phyloP scores from a whole-genome alignment of 2,329 filamentous ascomycete species.

The Claviceps purpurea region DNA sequence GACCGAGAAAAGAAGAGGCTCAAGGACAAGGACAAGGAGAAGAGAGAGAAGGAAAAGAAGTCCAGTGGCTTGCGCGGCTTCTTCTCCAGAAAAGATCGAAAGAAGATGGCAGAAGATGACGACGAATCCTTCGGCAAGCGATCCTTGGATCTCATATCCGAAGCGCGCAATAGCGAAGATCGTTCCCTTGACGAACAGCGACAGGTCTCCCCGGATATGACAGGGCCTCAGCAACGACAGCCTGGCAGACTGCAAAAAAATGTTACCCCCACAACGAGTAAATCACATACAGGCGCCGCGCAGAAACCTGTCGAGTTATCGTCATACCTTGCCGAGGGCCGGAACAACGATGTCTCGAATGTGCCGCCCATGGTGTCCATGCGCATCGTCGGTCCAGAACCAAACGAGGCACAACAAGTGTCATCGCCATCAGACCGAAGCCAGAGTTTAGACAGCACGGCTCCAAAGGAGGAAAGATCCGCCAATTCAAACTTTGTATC shows the following conservation, averaged over 20 bases:
- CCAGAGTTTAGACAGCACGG: slow-evolving; percentile 13
- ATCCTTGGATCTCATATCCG: slow-evolving; percentile 41
- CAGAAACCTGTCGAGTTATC: slow-evolving; percentile 27
- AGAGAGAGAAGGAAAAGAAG: slow-evolving; percentile 58
- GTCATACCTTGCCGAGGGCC: slow-evolving; percentile 29
- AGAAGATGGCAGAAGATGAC: slow-evolving; percentile 41
- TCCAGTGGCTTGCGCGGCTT: slow-evolving; percentile 43
- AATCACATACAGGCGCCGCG: slow-evolving; percentile 16
- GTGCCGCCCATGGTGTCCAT: slow-evolving; percentile 40
- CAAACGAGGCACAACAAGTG: slow-evolving; percentile 26
- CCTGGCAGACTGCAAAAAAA: slow-evolving; percentile 61
- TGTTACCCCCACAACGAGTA: slow-evolving; percentile 28
- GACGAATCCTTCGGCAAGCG: slow-evolving; percentile 49
- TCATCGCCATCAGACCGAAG: slow-evolving; percentile 20
- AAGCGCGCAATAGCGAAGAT: slow-evolving; percentile 31
- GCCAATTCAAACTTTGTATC: slow-evolving; percentile 10
- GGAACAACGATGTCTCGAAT: slow-evolving; percentile 39
- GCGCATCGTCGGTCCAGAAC: slow-evolving; percentile 45
- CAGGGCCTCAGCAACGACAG: slow-evolving; percentile 40
- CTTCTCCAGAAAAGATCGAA: slow-evolving; percentile 51
- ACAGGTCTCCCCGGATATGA: slow-evolving; percentile 26
- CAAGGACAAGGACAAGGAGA: slow-evolving; percentile 61
- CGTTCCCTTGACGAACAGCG: slow-evolving; percentile 26
- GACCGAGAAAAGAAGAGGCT: slow-evolving; percentile 67
- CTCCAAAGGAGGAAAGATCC: slow-evolving; percentile 24